These are phyloP conservation scores for Caloboletus inedulis DNA, from an alignment of 1,284 basidiomycete species.

Conservation along the genomic window DNA sequence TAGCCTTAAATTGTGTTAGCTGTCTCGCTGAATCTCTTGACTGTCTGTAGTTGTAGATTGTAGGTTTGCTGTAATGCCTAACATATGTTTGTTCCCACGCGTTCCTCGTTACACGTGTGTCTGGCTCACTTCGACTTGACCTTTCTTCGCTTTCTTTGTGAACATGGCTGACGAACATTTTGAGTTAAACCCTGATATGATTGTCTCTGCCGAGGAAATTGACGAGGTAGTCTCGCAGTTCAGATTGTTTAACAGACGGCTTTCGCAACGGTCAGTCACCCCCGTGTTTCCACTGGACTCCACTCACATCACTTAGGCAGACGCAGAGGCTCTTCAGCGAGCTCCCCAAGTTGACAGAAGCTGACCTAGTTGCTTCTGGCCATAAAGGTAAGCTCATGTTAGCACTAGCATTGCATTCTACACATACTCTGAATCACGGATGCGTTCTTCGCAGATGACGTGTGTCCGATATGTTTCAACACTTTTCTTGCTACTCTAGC, in stretches of 20 bases:
- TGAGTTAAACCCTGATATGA: slow-evolving; percentile 4
- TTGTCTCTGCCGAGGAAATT: slow-evolving; percentile 31
- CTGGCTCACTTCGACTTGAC: neutral
- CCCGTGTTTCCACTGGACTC: neutral
- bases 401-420: neutral
- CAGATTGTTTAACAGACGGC: slow-evolving; percentile 26
- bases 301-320: slow-evolving; percentile 29
- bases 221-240: slow-evolving; percentile 33
- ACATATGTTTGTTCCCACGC: slow-evolving; percentile 32
- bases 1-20: slow-evolving; percentile 21
- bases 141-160: neutral
- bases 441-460: slow-evolving; percentile 43
- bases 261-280: slow-evolving; percentile 27
- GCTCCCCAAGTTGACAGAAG: slow-evolving; percentile 45
- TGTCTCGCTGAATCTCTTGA: slow-evolving; percentile 33
- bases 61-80: slow-evolving; percentile 22
- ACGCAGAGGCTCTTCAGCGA: slow-evolving; percentile 34
- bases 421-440: neutral
- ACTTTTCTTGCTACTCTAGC: slow-evolving; percentile 61
- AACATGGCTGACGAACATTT: slow-evolving; percentile 27
- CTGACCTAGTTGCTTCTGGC: slow-evolving; percentile 38
- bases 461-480: slow-evolving; percentile 69
- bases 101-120: slow-evolving; percentile 5
- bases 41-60: slow-evolving; percentile 28
- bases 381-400: slow-evolving; percentile 33